These are phyloP conservation scores for Hygrophorus pudorinus DNA, from an alignment of 768 basidiomycete species.

Conservation along the genomic window DNA sequence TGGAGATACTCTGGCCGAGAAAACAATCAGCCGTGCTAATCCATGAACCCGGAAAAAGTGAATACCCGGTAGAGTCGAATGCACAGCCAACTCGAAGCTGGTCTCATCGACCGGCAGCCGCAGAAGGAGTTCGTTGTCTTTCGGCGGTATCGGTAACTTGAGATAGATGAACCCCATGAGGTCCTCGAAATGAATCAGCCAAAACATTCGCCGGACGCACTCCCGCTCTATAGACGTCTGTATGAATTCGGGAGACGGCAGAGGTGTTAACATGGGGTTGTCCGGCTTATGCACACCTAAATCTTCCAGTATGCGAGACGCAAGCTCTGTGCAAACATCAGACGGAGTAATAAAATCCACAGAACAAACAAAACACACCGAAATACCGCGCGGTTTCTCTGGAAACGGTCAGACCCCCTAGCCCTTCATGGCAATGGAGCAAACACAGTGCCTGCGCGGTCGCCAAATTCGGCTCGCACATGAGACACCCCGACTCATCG, in stretches of 20 bases:
- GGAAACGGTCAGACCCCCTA: slow-evolving; percentile 7
- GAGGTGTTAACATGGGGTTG: slow-evolving; percentile 46
- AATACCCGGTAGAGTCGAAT: slow-evolving; percentile 42
- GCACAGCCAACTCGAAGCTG: slow-evolving; percentile 64
- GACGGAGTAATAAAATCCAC: slow-evolving; percentile 5
- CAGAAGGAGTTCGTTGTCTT: slow-evolving; percentile 41
- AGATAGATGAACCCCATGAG: slow-evolving; percentile 35
- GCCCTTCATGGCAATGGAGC: slow-evolving; percentile 56
- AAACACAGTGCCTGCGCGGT: slow-evolving; percentile 72
- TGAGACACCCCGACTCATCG: slow-evolving; percentile 52
- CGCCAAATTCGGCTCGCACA: slow-evolving; percentile 53
- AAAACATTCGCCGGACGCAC: slow-evolving; percentile 73
- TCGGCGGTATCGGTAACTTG: slow-evolving; percentile 32
- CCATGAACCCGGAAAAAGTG: slow-evolving; percentile 1
- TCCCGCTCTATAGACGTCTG: slow-evolving; percentile 62
- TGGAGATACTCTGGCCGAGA: slow-evolving; percentile 55
- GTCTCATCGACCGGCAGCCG: slow-evolving; percentile 76
- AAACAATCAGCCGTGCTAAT: not conserved
- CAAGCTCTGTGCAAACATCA: slow-evolving; percentile 38
- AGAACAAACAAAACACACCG: slow-evolving; percentile 3
- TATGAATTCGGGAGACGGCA: slow-evolving; percentile 49
- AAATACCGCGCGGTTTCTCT: not conserved
- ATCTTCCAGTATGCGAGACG: slow-evolving; percentile 55
- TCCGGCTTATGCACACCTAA: slow-evolving; percentile 59
- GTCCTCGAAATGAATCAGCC: slow-evolving; percentile 63